A percentile compares a stretch with the other conserved stretches of the same genome.
phyloP scores from a whole-genome alignment of 1,284 basidiomycete species.

The Papiliotrema laurentii region DNA sequence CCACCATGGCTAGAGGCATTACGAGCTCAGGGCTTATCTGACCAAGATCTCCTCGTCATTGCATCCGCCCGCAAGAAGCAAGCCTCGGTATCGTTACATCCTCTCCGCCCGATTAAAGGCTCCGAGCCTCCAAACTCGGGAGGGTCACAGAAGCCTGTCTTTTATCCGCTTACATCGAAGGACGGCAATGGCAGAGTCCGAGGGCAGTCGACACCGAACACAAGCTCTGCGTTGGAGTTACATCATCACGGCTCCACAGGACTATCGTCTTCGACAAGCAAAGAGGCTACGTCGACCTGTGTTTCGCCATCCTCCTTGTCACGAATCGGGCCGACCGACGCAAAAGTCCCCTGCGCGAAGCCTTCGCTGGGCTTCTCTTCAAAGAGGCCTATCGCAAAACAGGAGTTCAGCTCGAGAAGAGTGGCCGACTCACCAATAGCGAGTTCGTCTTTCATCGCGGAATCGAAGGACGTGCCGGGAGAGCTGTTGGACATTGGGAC shows the following conservation, averaged over 20 bases:
- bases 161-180: neutral
- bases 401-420: no score
- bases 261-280: neutral
- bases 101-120: neutral
- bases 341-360: neutral
- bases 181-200: neutral
- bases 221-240: neutral
- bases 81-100: conserved; percentile 5
- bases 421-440: no score
- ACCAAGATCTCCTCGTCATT: conserved; percentile 36
- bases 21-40: conserved; percentile 34
- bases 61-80: conserved; percentile 17
- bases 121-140: neutral
- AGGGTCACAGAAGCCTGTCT: neutral
- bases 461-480: neutral
- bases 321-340: neutral
- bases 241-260: no score
- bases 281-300: neutral
- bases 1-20: conserved; percentile 32
- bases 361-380: neutral
- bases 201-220: neutral
- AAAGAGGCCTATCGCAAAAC: no score
- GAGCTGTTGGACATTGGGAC: neutral
- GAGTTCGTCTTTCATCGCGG: neutral
- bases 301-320: neutral